phyloP scores from a whole-genome alignment of 148 eudicot genomes.

The Linanthus parryae region DNA sequence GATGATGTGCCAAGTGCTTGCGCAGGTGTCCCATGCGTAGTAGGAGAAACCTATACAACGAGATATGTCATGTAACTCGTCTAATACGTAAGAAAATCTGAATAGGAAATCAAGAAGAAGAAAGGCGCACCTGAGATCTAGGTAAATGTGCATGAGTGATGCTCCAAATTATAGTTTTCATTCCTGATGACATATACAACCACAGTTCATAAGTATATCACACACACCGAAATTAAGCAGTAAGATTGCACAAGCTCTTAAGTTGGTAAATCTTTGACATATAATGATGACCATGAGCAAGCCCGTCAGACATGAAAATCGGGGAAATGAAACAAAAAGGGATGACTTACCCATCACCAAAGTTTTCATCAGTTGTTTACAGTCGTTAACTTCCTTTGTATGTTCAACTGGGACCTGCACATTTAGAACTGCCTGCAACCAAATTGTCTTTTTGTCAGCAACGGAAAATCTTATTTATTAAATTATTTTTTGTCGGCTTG shows the following conservation, averaged over 20 bases:
- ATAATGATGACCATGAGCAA: neutral
- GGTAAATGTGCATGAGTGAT: slow-evolving; percentile 94
- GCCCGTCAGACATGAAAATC: neutral
- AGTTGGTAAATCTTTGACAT: neutral
- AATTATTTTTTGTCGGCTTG: too few relatives aligned
- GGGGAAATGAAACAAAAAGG: neutral
- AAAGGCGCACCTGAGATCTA: slow-evolving; percentile 64
- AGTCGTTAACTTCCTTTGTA: slow-evolving; percentile 91
- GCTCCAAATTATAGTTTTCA: slow-evolving; percentile 99
- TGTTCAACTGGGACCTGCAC: slow-evolving; percentile 82
- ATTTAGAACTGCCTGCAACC: slow-evolving; percentile 79
- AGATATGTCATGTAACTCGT: slow-evolving; percentile 8
- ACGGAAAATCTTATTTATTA: too few relatives aligned
- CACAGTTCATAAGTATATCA: neutral
- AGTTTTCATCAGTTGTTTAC: slow-evolving; percentile 90
- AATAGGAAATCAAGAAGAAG: neutral
- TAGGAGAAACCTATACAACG: slow-evolving; percentile 52
- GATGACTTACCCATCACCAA: slow-evolving; percentile 75
- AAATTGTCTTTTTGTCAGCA: too few relatives aligned
- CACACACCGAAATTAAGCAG: neutral
- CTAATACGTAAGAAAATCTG: neutral
- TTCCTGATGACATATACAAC: slow-evolving; percentile 45
- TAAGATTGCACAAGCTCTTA: neutral
- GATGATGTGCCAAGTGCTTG: slow-evolving; percentile 65
- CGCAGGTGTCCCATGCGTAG: slow-evolving; percentile 74